A percentile compares a stretch with the other conserved stretches of the same genome.
These are phyloP conservation scores for Diversispora eburnea DNA, from an alignment of 192 early-diverging fungal species.

Conservation along the genomic window DNA sequence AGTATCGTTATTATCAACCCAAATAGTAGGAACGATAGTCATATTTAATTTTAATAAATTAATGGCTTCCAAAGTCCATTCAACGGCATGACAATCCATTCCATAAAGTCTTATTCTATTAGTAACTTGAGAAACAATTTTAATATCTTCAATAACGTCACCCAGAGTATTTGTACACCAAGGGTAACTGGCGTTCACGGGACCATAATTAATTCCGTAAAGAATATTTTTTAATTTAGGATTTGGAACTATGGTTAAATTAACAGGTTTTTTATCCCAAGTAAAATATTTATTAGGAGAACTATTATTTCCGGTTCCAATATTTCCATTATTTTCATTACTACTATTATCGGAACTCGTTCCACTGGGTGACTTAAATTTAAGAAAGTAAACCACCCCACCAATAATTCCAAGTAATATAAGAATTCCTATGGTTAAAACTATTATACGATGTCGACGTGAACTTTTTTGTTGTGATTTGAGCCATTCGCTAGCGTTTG, in stretches of 20 bases:
- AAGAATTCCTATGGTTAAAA: not conserved
- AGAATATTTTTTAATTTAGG: conserved; percentile 36
- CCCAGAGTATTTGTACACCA: conserved; percentile 52
- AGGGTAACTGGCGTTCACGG: conserved; percentile 51
- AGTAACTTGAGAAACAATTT: conserved; percentile 51
- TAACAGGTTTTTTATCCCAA: conserved; percentile 28
- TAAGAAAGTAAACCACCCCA: not conserved
- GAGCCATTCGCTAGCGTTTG: conserved; percentile 12
- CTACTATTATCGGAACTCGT: no score
- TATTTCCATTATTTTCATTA: no score
- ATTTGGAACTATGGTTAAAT: conserved; percentile 38
- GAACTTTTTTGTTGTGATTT: conserved; percentile 7
- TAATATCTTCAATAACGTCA: conserved; percentile 56
- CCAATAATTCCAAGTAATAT: not conserved
- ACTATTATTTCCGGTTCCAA: not conserved
- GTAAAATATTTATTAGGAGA: conserved; percentile 15
- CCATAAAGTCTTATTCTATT: conserved; percentile 60
- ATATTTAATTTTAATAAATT: conserved; percentile 51
- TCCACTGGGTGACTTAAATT: no score
- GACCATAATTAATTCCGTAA: conserved; percentile 60
- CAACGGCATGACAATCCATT: conserved; percentile 62
- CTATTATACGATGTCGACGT: not conserved
- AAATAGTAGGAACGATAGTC: conserved; percentile 59
- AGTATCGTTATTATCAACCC: conserved; percentile 52
- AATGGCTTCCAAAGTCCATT: conserved; percentile 59